These are phyloP conservation scores for Bondarzewia mesenterica DNA, from an alignment of 1,284 basidiomycete species.

Conservation along the genomic window DNA sequence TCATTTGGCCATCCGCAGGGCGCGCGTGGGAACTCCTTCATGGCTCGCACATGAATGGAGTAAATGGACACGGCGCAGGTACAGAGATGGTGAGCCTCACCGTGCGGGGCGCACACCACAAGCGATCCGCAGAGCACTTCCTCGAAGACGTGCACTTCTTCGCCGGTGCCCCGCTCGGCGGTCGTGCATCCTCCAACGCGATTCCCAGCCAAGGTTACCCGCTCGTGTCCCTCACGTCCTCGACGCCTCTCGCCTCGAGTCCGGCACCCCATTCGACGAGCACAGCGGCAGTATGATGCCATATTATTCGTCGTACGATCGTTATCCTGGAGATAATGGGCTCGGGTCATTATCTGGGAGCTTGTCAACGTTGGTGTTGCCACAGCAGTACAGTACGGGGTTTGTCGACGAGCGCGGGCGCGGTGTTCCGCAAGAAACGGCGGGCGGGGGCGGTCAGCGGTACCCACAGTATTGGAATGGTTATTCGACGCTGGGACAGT, in stretches of 20 bases:
- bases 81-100: slow-evolving; percentile 16
- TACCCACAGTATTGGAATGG: slow-evolving; percentile 59
- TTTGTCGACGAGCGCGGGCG: slow-evolving; percentile 31
- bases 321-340: slow-evolving; percentile 38
- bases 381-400: slow-evolving; percentile 65
- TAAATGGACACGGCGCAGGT: slow-evolving; percentile 18
- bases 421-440: neutral
- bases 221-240: neutral
- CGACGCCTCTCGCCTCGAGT: neutral
- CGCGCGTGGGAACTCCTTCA: slow-evolving; percentile 68
- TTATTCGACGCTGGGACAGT: slow-evolving; percentile 47
- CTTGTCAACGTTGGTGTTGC: slow-evolving; percentile 56
- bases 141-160: slow-evolving; percentile 19
- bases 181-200: neutral
- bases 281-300: slow-evolving; percentile 11
- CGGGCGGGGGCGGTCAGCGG: slow-evolving; percentile 19
- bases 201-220: neutral
- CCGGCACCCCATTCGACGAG: slow-evolving; percentile 4
- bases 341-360: slow-evolving; percentile 32
- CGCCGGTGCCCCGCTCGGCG: slow-evolving; percentile 2
- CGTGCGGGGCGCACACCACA: slow-evolving; percentile 19
- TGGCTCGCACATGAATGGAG: slow-evolving; percentile 46
- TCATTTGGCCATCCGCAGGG: slow-evolving; percentile 70
- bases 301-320: slow-evolving; percentile 35
- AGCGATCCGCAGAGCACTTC: slow-evolving; percentile 26